Percentiles rank a stretch among this genome's conserved stretches.
phyloP scores from a whole-genome alignment of 1,284 basidiomycete genomes.

The Trichosporon faecale region DNA sequence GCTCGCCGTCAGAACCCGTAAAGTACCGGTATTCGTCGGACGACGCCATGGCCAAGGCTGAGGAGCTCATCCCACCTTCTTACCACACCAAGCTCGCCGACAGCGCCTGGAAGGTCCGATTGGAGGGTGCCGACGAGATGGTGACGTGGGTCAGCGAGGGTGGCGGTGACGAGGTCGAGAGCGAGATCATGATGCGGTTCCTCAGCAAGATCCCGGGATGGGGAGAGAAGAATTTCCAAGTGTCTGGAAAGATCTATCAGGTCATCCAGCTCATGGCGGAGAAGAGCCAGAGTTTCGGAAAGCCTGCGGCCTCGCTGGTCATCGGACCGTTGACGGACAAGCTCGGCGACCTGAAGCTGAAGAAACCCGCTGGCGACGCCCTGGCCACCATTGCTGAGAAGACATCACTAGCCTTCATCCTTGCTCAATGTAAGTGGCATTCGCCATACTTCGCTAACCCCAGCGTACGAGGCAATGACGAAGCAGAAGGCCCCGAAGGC shows the following conservation, averaged over 20 bases:
- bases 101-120: slow-evolving; percentile 86
- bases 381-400: slow-evolving; percentile 81
- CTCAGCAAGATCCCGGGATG: slow-evolving; percentile 87
- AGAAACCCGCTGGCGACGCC: slow-evolving; percentile 92
- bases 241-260: slow-evolving; percentile 79
- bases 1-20: slow-evolving; percentile 67
- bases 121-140: slow-evolving; percentile 85
- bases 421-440: slow-evolving; percentile 71
- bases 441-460: background rate
- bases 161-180: slow-evolving; percentile 66
- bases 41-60: slow-evolving; percentile 80
- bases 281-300: slow-evolving; percentile 75
- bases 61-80: slow-evolving; percentile 68
- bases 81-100: slow-evolving; percentile 74
- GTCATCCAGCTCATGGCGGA: slow-evolving; percentile 73
- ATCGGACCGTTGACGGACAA: slow-evolving; percentile 89
- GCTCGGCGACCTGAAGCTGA: slow-evolving; percentile 92
- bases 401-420: slow-evolving; percentile 89
- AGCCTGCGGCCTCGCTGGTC: slow-evolving; percentile 77
- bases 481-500: slow-evolving; percentile 98
- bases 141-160: slow-evolving; percentile 71
- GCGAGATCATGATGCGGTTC: slow-evolving; percentile 86
- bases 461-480: slow-evolving; percentile 83
- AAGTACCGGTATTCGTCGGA: slow-evolving; percentile 89
- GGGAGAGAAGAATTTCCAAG: slow-evolving; percentile 99